Evolutionary conservation across 306 rosid genomes (phyloP), one percentile per base, ranked within the genome.

Genomic region (Trifolium repens): DNA sequence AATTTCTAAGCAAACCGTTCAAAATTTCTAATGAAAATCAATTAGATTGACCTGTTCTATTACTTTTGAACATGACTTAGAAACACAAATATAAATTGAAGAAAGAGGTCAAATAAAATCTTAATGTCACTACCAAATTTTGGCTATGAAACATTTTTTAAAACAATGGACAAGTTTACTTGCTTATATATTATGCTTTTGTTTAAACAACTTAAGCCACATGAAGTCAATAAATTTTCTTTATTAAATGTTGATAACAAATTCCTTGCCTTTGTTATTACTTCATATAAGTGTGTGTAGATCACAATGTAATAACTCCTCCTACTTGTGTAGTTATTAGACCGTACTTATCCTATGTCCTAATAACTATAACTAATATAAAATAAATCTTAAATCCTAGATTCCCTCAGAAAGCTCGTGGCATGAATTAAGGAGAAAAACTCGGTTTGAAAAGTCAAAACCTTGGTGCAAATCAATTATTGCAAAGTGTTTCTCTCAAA

Each of bases 341-440:
- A 49, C 62, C 17, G 71, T 30, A 64, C 17, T 11, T 15, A 75
- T 75, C 65, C 22, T n/a, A 7, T n/a, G 65, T 27, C 16, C 37
- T 6, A 61, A 34, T 6, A 61, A 34, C 12, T 15, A 61, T 58
- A 1, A 9, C 4, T 22, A 22, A 22, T 22, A 32, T 32, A 32
- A 12, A 5, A 13, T 19, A 55, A 3, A 32, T 15, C 24, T n/a
- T 7, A 8, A 42, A 30, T 17, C 68, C 26, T 67, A 67, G 65
- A 72, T 72, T 9, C 32, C 35, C 77, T 72, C 57, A 13, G 16
- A 26, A 35, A 52, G 71, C 61, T 86, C 17, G 76, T 62, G 34
- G 70, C 76, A 69, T 72, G 77, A 88, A 81, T 79, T 77, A 67
- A 59, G 93, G 89, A 90, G 90, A 68, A 72, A 79, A 83, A 57